Evolutionary conservation across 2,329 filamentous ascomycete species (phyloP).

Genomic region (Cytospora leucostoma): DNA sequence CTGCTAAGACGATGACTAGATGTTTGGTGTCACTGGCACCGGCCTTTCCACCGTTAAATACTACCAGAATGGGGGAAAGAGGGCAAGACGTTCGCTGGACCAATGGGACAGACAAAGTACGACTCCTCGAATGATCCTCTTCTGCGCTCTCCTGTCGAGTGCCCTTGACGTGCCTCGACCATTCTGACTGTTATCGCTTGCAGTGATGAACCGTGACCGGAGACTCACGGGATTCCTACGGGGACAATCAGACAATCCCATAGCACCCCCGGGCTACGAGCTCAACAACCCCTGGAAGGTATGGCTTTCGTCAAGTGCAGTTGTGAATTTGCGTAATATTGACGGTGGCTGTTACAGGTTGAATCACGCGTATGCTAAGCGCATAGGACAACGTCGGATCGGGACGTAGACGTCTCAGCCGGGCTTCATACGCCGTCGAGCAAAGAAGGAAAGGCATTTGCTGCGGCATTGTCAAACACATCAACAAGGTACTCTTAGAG

Average conservation of each 20-base stretch:
- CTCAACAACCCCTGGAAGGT: conserved; percentile 66
- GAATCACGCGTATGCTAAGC: conserved; percentile 54
- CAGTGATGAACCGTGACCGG: conserved; percentile 67
- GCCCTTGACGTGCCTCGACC: conserved; percentile 4
- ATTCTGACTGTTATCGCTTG: conserved; percentile 29
- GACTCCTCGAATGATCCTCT: conserved; percentile 23
- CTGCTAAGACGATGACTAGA: conserved; percentile 43
- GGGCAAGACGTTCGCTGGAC: conserved; percentile 60
- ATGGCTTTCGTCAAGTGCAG: conserved; percentile 34
- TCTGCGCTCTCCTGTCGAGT: not conserved
- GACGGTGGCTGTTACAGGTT: conserved; percentile 42
- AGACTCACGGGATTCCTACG: conserved; percentile 60
- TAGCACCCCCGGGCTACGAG: conserved; percentile 62
- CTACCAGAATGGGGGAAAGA: conserved; percentile 62
- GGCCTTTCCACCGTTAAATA: conserved; percentile 59
- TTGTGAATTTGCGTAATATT: not conserved
- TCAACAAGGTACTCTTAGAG: not conserved
- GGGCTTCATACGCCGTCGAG: not conserved
- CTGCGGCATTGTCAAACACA: not conserved
- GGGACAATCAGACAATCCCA: conserved; percentile 58
- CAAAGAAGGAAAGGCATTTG: conserved; percentile 12
- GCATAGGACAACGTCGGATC: conserved; percentile 20
- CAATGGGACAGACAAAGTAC: conserved; percentile 66
- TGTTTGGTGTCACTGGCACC: conserved; percentile 63
- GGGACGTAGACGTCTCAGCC: not conserved